Conservation (phyloP, 2,329 filamentous ascomycete genomes). For the Fusarium tjaetaba region DNA sequence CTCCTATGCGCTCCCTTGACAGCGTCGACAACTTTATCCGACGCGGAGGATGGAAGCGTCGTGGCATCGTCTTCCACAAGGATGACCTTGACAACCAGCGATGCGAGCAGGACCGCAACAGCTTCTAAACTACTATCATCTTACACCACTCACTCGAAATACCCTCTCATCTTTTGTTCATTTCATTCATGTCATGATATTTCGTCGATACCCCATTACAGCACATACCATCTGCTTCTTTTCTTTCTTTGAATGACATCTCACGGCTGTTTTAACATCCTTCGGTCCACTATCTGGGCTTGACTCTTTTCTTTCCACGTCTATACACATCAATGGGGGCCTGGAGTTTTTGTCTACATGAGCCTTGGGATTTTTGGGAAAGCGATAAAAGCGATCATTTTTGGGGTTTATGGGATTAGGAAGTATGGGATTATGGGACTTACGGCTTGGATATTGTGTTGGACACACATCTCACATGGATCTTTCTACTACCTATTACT, state of each 20-base stretch:
- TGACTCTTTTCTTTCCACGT: conserved; percentile 8
- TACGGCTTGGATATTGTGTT: conserved; percentile 17
- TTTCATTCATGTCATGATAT: conserved; percentile 30
- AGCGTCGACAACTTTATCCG: conserved; percentile 55
- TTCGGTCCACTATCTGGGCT: conserved; percentile 8
- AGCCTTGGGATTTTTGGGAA: conserved; percentile 23
- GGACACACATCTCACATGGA: conserved; percentile 6
- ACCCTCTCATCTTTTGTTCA: conserved; percentile 5
- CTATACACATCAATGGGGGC: conserved; percentile 8
- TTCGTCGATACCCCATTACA: conserved; percentile 40
- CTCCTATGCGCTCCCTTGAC: conserved; percentile 52
- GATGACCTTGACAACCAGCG: conserved; percentile 46
- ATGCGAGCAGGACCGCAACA: conserved; percentile 34
- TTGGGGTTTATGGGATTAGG: conserved; percentile 3
- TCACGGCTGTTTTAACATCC: conserved; percentile 23
- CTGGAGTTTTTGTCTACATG: conserved; percentile 25
- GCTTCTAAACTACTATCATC: conserved; percentile 30
- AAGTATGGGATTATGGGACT: conserved; percentile 26
- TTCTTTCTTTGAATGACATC: conserved; percentile 18
- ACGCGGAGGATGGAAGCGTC: conserved; percentile 56
- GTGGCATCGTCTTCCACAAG: conserved; percentile 53
- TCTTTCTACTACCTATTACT: conserved; percentile 18
- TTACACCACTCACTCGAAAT: neutral
- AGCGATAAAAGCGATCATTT: conserved; percentile 35
- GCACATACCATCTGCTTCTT: conserved; percentile 24